Evolutionary conservation across 2,329 filamentous ascomycete genomes (phyloP).

Genomic region (Monosporascus sp.): DNA sequence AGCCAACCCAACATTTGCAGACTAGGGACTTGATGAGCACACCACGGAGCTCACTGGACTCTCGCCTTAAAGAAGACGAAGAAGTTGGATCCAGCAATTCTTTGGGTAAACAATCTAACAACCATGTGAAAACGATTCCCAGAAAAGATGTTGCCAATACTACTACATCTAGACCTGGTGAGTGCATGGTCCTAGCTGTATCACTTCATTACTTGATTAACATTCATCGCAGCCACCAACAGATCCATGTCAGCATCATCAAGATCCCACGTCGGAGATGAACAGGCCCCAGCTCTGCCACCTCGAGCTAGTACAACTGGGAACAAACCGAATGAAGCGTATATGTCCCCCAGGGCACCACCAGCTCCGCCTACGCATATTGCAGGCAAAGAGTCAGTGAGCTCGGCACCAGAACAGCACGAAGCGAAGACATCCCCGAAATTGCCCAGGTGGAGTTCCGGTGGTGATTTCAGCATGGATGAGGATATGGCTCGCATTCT

Average conservation of each 20-base stretch:
- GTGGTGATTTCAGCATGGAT: constrained; percentile 87
- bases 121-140: constrained; percentile 45
- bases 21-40: constrained; percentile 33
- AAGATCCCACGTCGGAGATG: constrained; percentile 18
- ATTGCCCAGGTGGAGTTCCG: constrained; percentile 68
- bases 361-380: constrained; percentile 46
- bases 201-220: constrained; percentile 9
- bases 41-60: constrained; percentile 55
- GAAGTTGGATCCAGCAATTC: constrained; percentile 41
- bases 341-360: constrained; percentile 54
- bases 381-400: constrained; percentile 43
- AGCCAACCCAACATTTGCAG: constrained; percentile 30
- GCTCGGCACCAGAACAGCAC: constrained; percentile 33
- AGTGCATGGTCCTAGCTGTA: constrained; percentile 18
- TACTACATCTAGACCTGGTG: constrained; percentile 37
- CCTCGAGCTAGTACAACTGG: constrained; percentile 25
- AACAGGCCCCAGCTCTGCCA: constrained; percentile 21
- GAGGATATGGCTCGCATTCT: constrained; percentile 92
- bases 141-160: constrained; percentile 58
- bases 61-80: constrained; percentile 52
- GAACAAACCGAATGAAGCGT: constrained; percentile 44
- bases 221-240: constrained; percentile 26
- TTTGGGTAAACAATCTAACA: constrained; percentile 34
- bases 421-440: constrained; percentile 57
- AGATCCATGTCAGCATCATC: constrained; percentile 14